Evolutionary conservation across 345 rosid species (phyloP).

Genomic region (Brassica cretica): DNA sequence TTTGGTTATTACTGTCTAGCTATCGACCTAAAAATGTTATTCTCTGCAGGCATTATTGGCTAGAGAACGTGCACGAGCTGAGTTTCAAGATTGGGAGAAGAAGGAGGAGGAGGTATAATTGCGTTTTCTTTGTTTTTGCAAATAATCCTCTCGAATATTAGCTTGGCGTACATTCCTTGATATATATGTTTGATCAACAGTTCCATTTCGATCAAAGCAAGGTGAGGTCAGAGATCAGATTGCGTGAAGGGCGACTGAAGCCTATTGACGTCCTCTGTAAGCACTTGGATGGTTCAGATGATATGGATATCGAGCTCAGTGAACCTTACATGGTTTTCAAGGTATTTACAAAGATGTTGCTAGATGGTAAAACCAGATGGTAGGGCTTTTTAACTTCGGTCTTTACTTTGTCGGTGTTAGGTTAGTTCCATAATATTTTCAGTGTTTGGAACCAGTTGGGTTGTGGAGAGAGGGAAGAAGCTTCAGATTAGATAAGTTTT

Average conservation of each 20-base stretch:
- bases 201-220: slow-evolving; percentile 99
- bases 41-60: slow-evolving; percentile 75
- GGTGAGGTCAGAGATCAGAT: slow-evolving; percentile 79
- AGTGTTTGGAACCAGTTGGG: slow-evolving; percentile 17
- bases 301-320: slow-evolving; percentile 70
- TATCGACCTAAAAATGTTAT: not conserved
- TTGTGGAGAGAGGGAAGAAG: slow-evolving; percentile 5
- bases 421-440: not conserved
- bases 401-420: not conserved
- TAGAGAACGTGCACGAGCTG: slow-evolving; percentile 97
- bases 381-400: slow-evolving; percentile 6
- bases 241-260: slow-evolving; percentile 84
- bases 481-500: slow-evolving; percentile 16
- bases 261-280: slow-evolving; percentile 85
- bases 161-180: slow-evolving; percentile 6
- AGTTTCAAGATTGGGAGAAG: slow-evolving; percentile 97
- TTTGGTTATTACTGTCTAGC: not conserved
- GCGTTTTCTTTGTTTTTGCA: slow-evolving; percentile 13
- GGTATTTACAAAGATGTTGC: slow-evolving; percentile 44
- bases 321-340: slow-evolving; percentile 94
- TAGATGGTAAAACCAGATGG: slow-evolving; percentile 1
- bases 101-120: slow-evolving; percentile 84
- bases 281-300: slow-evolving; percentile 81
- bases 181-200: slow-evolving; percentile 48
- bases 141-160: not conserved